These are phyloP conservation scores for Xerocomus spinulosus DNA, from an alignment of 768 basidiomycete genomes.

Conservation along the genomic window DNA sequence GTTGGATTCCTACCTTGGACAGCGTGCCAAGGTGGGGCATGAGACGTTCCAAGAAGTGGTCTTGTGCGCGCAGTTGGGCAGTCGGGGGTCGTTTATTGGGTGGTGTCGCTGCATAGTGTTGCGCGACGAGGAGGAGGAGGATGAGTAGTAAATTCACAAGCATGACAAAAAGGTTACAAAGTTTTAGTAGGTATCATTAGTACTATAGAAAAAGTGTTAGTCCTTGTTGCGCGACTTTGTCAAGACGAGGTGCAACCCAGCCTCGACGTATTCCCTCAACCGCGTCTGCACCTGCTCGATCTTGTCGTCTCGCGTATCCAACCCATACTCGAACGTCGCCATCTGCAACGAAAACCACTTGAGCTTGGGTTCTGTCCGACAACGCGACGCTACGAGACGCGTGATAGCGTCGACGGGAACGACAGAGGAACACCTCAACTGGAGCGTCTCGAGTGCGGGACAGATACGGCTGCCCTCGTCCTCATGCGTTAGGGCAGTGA, in stretches of 20 bases:
- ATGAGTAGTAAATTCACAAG: slow-evolving; percentile 9
- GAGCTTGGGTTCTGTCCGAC: slow-evolving; percentile 6
- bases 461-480: slow-evolving; percentile 9
- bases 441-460: slow-evolving; percentile 22
- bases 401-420: slow-evolving; percentile 22
- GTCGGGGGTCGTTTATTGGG: slow-evolving; percentile 15
- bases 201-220: too few relatives aligned
- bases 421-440: slow-evolving; percentile 22
- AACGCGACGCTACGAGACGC: slow-evolving; percentile 25
- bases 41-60: neutral
- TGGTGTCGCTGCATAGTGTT: slow-evolving; percentile 4
- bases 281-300: slow-evolving; percentile 15
- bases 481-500: slow-evolving; percentile 18
- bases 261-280: slow-evolving; percentile 18
- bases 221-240: slow-evolving; percentile 19
- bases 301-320: slow-evolving; percentile 26
- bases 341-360: slow-evolving; percentile 23
- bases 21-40: neutral
- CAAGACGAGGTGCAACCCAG: slow-evolving; percentile 20
- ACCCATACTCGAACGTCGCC: slow-evolving; percentile 27
- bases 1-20: neutral
- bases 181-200: too few relatives aligned
- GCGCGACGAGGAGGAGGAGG: neutral
- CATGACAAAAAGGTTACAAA: neutral
- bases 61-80: slow-evolving; percentile 3